Evolutionary conservation across 371 early-diverging fungal species (phyloP).

Genomic region (Mycotypha africana): DNA sequence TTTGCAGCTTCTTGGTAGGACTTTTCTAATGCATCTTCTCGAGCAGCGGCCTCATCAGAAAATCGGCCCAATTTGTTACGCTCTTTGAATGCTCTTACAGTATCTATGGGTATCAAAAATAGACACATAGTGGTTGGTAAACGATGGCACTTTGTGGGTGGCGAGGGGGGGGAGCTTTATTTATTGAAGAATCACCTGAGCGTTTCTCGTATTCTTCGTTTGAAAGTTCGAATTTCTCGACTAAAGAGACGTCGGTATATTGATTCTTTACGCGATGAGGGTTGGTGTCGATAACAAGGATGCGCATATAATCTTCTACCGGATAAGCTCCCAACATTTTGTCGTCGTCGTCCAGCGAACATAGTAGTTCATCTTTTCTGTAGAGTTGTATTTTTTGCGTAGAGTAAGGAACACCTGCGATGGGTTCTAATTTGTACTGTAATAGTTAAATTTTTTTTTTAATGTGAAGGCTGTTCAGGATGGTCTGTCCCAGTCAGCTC

Average conservation of each 20-base stretch:
- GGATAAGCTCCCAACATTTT: slow-evolving; percentile 86
- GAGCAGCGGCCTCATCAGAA: slow-evolving; percentile 44
- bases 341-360: slow-evolving; percentile 58
- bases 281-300: slow-evolving; percentile 67
- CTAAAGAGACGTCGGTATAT: slow-evolving; percentile 82
- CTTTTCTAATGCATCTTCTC: slow-evolving; percentile 26
- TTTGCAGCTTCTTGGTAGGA: slow-evolving; percentile 44
- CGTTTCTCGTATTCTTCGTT: slow-evolving; percentile 83
- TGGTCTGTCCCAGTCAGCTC: too few species aligned
- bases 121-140: too few species aligned
- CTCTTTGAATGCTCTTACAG: slow-evolving; percentile 86
- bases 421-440: slow-evolving; percentile 81
- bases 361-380: slow-evolving; percentile 53
- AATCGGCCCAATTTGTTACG: slow-evolving; percentile 89
- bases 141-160: too few species aligned
- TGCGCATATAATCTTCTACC: slow-evolving; percentile 72
- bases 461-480: too few species aligned
- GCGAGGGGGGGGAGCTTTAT: too few species aligned
- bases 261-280: slow-evolving; percentile 64
- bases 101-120: slow-evolving; percentile 56
- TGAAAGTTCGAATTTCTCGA: slow-evolving; percentile 88
- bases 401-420: slow-evolving; percentile 80
- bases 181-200: too few species aligned
- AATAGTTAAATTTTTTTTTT: slow-evolving; percentile 1
- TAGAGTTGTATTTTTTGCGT: slow-evolving; percentile 66